A percentile compares a stretch with the other conserved stretches of the same genome.
Conservation (phyloP, 2,329 filamentous ascomycete genomes). For the Hypoxylon rubiginosum region DNA sequence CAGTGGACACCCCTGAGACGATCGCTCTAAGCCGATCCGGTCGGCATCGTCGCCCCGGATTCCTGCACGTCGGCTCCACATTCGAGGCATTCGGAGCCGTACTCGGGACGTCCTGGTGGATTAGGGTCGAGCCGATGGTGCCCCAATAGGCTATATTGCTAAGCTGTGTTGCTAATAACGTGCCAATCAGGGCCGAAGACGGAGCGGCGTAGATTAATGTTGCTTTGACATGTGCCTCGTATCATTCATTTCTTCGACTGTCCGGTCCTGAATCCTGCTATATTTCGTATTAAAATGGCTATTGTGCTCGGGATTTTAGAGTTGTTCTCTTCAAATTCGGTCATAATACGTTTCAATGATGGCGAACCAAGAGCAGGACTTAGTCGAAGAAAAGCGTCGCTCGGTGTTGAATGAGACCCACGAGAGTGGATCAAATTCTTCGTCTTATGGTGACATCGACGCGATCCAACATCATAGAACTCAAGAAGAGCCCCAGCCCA, state of each 20-base stretch:
- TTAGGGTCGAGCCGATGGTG: constrained; percentile 23
- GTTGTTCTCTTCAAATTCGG: constrained; percentile 8
- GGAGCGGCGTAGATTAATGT: constrained; percentile 32
- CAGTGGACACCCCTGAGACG: constrained; percentile 14
- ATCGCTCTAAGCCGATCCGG: constrained; percentile 38
- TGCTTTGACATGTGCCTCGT: constrained; percentile 20
- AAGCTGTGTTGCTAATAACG: constrained; percentile 37
- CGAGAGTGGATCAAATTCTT: constrained; percentile 39
- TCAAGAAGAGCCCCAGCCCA: constrained; percentile 16
- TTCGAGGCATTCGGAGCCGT: constrained; percentile 44
- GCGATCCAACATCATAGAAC: constrained; percentile 13
- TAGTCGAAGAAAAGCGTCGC: constrained; percentile 41
- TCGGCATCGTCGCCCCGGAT: constrained; percentile 38
- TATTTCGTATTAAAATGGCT: constrained; percentile 12
- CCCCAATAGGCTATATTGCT: constrained; percentile 36
- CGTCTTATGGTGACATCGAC: constrained; percentile 30
- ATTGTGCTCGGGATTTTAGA: not conserved
- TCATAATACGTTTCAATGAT: constrained; percentile 23
- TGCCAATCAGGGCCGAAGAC: constrained; percentile 42
- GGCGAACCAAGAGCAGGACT: constrained; percentile 37
- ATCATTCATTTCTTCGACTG: constrained; percentile 20
- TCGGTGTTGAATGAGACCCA: constrained; percentile 22
- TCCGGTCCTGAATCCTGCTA: constrained; percentile 17
- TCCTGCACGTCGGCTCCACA: constrained; percentile 42
- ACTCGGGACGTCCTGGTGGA: constrained; percentile 30